Percentiles rank a stretch among this genome's conserved stretches.
Evolutionary conservation across 2,329 filamentous ascomycete species (phyloP).

Genomic region (Elsinoe arachidis): DNA sequence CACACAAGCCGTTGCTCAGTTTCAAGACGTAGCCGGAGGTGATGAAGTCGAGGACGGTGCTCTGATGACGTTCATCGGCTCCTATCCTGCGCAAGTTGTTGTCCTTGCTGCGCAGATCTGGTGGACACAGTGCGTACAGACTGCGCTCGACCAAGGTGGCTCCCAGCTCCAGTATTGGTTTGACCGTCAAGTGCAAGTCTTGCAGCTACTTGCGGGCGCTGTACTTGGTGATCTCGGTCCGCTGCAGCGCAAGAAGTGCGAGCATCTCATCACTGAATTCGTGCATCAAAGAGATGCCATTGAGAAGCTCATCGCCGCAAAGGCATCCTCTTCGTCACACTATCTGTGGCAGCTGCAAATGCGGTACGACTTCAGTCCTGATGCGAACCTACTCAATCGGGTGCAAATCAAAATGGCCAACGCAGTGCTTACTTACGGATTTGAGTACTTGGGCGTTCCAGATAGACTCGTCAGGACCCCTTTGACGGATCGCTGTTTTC

Average conservation of each 20-base stretch:
- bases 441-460: constrained; percentile 93
- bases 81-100: constrained; percentile 87
- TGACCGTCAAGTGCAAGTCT: constrained; percentile 73
- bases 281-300: constrained; percentile 95
- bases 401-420: constrained; percentile 95
- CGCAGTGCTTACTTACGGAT: constrained; percentile 88
- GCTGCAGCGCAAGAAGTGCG: constrained; percentile 89
- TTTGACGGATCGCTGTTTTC: constrained; percentile 94
- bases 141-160: constrained; percentile 64
- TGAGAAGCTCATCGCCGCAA: constrained; percentile 68
- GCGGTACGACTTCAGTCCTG: constrained; percentile 82
- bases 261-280: constrained; percentile 97
- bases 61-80: constrained; percentile 70
- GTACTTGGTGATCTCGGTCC: constrained; percentile 83
- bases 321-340: constrained; percentile 67
- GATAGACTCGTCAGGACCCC: constrained; percentile 95
- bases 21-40: constrained; percentile 66
- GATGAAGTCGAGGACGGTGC: constrained; percentile 59
- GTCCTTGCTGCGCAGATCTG: constrained; percentile 88
- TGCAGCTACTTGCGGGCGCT: constrained; percentile 76
- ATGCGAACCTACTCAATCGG: constrained; percentile 73
- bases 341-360: constrained; percentile 94
- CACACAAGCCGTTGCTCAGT: constrained; percentile 75
- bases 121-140: constrained; percentile 84
- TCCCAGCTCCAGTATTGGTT: constrained; percentile 61